Evolutionary conservation across 495 filamentous ascomycete species (phyloP).

Genomic region (Pyrenula aspistea): DNA sequence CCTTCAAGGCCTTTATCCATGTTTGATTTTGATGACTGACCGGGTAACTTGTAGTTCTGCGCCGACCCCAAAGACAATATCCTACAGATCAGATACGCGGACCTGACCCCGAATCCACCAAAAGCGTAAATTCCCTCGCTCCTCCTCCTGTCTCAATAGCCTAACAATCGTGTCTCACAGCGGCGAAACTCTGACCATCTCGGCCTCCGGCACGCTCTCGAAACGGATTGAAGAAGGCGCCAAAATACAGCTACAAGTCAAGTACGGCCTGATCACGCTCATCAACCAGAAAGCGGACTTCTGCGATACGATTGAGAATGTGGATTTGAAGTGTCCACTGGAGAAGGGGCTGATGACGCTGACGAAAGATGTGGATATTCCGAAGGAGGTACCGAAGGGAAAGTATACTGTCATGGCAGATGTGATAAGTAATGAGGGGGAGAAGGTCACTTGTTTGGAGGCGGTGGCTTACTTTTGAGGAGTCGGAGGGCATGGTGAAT

Average conservation of each 20-base stretch:
- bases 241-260: conserved; percentile 69
- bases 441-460: conserved; percentile 71
- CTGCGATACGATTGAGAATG: conserved; percentile 77
- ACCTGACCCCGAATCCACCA: conserved; percentile 80
- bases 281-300: conserved; percentile 68
- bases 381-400: conserved; percentile 86
- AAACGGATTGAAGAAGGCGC: conserved; percentile 63
- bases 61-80: conserved; percentile 44
- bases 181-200: conserved; percentile 66
- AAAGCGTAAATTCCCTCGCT: conserved; percentile 49
- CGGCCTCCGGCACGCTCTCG: conserved; percentile 58
- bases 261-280: conserved; percentile 85
- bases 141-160: not conserved
- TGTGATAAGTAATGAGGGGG: conserved; percentile 55
- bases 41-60: conserved; percentile 58
- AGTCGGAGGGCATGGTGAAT: too few species aligned
- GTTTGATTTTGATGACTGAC: too few species aligned
- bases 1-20: too few species aligned
- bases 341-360: conserved; percentile 59
- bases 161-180: conserved; percentile 28
- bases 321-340: conserved; percentile 82
- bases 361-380: conserved; percentile 72
- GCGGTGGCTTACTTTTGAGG: conserved; percentile 21
- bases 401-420: conserved; percentile 82
- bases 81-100: conserved; percentile 64